These are phyloP conservation scores for Achaetomium macrosporum DNA, from an alignment of 2,329 filamentous ascomycete genomes.

Conservation along the genomic window DNA sequence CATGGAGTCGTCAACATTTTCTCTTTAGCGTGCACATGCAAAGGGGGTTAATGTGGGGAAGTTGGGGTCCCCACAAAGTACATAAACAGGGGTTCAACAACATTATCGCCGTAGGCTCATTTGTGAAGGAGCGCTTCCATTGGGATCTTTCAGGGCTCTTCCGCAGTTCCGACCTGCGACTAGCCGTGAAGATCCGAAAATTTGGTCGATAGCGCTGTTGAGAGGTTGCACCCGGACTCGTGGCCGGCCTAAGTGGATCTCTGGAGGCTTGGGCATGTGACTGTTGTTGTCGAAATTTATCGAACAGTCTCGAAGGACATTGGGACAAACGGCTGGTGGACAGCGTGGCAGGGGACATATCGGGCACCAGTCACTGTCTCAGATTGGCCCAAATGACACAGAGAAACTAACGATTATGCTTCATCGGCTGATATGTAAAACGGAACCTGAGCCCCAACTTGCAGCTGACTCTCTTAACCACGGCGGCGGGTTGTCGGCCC, in stretches of 20 bases:
- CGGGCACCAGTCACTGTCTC: background rate
- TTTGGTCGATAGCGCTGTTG: too few species aligned
- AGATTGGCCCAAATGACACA: background rate
- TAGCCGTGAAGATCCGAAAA: too few species aligned
- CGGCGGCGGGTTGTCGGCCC: constrained; percentile 39
- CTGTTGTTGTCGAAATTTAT: background rate
- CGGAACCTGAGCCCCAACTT: background rate
- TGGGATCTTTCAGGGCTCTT: too few species aligned
- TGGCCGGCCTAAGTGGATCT: background rate
- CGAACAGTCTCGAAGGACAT: constrained; percentile 8
- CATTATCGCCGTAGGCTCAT: too few species aligned
- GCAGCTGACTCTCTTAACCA: constrained; percentile 27
- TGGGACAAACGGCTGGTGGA: background rate
- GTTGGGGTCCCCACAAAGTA: background rate
- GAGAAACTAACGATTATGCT: background rate
- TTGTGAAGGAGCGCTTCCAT: too few species aligned
- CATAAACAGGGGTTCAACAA: background rate
- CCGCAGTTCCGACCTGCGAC: too few species aligned
- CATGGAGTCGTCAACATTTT: too few species aligned
- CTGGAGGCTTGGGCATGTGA: constrained; percentile 5
- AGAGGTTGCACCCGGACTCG: background rate
- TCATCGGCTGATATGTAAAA: background rate
- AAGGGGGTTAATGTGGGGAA: constrained; percentile 6
- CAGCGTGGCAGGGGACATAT: background rate
- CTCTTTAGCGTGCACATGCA: too few species aligned